These are phyloP conservation scores for Keithomyces neogunnii DNA, from an alignment of 2,329 filamentous ascomycete species.

Conservation along the genomic window DNA sequence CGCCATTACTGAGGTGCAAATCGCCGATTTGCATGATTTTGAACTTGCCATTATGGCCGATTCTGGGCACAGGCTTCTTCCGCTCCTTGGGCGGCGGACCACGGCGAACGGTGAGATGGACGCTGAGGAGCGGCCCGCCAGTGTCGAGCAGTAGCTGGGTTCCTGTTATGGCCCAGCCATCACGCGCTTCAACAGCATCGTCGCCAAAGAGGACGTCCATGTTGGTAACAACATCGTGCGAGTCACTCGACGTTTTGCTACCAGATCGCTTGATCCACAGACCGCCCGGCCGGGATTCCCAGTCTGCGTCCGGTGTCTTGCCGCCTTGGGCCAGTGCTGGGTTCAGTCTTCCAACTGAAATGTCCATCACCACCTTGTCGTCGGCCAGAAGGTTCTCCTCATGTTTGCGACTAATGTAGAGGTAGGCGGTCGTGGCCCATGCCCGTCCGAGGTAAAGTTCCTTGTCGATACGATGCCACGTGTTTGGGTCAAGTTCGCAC, in stretches of 20 bases:
- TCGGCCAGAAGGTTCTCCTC: conserved; percentile 70
- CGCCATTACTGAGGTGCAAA: conserved; percentile 83
- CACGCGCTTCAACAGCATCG: conserved; percentile 82
- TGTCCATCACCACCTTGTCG: conserved; percentile 73
- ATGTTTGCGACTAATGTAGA: conserved; percentile 75
- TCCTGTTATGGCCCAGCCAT: conserved; percentile 73
- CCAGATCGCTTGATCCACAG: conserved; percentile 75
- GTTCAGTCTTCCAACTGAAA: conserved; percentile 65
- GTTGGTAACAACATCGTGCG: conserved; percentile 64
- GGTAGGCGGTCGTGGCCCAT: conserved; percentile 68
- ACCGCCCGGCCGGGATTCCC: conserved; percentile 70
- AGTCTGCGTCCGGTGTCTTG: conserved; percentile 42
- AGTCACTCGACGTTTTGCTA: conserved; percentile 66
- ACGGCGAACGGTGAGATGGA: conserved; percentile 70
- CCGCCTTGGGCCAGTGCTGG: conserved; percentile 34
- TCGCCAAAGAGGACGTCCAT: conserved; percentile 84
- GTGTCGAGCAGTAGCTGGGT: conserved; percentile 64
- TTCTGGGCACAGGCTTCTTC: conserved; percentile 64
- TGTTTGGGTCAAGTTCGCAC: conserved; percentile 62
- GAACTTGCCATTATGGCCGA: conserved; percentile 84
- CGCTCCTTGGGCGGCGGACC: conserved; percentile 56
- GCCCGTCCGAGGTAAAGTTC: conserved; percentile 72
- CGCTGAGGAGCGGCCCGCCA: conserved; percentile 52
- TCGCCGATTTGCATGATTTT: conserved; percentile 98
- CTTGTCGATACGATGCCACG: conserved; percentile 82